phyloP scores from a whole-genome alignment of 768 basidiomycete genomes.

The Steccherinum ochraceum region DNA sequence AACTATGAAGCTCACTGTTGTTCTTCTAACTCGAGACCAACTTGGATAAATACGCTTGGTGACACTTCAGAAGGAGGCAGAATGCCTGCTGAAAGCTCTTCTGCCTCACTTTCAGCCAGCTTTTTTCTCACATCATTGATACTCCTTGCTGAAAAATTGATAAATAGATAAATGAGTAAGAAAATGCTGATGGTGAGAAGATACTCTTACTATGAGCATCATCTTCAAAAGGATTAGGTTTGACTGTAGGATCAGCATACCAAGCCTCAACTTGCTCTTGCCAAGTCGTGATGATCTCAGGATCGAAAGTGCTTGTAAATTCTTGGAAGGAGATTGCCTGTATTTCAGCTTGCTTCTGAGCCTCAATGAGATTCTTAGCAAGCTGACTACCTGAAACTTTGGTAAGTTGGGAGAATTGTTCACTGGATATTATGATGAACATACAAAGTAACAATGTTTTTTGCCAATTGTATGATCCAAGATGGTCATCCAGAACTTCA shows the following conservation, averaged over 20 bases:
- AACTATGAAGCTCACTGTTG: slow-evolving; percentile 23
- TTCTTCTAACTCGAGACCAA: slow-evolving; percentile 19
- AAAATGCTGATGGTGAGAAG: too few relatives aligned
- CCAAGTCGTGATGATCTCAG: slow-evolving; percentile 1
- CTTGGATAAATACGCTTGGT: slow-evolving; percentile 11
- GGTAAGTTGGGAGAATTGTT: background rate
- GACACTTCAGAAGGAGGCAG: slow-evolving; percentile 10
- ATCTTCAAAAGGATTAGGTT: slow-evolving; percentile 14
- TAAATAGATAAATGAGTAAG: background rate
- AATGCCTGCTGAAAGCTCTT: background rate
- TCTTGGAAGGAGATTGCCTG: background rate
- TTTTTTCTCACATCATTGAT: slow-evolving; percentile 8
- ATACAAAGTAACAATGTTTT: slow-evolving; percentile 18
- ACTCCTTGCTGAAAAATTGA: too few relatives aligned
- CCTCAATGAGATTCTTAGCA: background rate
- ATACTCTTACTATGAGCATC: too few relatives aligned
- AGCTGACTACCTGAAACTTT: slow-evolving; percentile 3
- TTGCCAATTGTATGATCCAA: slow-evolving; percentile 24
- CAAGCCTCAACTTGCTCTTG: slow-evolving; percentile 4
- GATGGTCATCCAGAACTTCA: slow-evolving; percentile 15
- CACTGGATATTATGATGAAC: slow-evolving; percentile 2
- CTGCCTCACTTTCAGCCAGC: slow-evolving; percentile 7
- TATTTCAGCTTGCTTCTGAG: background rate
- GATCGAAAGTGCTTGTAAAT: slow-evolving; percentile 1
- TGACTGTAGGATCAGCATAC: background rate